Evolutionary conservation across 768 basidiomycete genomes (phyloP).

Genomic region (Dentipellis sp.): DNA sequence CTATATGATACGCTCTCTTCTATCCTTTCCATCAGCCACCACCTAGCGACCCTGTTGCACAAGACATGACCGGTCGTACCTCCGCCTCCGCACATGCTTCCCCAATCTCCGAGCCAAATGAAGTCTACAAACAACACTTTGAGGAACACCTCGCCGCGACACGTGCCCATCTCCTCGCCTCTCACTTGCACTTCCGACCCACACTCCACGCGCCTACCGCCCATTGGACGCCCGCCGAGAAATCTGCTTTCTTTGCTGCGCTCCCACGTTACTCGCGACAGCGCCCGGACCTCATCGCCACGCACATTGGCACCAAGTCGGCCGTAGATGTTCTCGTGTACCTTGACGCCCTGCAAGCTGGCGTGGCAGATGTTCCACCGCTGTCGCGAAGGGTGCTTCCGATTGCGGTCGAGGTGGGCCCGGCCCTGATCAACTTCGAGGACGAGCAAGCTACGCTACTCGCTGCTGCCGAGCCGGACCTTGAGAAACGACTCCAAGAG

Average conservation of each 20-base stretch:
- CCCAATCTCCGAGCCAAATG: neutral
- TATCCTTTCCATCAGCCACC: no score
- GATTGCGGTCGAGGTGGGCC: conserved; percentile 6
- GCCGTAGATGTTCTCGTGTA: conserved; percentile 62
- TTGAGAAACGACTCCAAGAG: neutral
- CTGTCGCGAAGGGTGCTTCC: conserved; percentile 7
- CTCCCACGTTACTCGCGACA: conserved; percentile 58
- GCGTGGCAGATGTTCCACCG: neutral
- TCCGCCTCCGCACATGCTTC: neutral
- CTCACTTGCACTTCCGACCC: conserved; percentile 10
- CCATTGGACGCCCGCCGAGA: conserved; percentile 64
- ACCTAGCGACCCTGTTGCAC: no score
- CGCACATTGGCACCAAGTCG: conserved; percentile 54
- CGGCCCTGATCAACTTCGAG: conserved; percentile 4
- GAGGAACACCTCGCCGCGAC: conserved; percentile 6
- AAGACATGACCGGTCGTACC: no score
- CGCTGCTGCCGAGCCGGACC: conserved; percentile 1
- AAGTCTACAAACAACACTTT: conserved; percentile 2
- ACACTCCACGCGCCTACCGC: conserved; percentile 21
- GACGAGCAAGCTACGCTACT: conserved; percentile 1
- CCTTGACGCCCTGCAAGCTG: conserved; percentile 36
- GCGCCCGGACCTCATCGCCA: conserved; percentile 70
- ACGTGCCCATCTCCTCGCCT: conserved; percentile 4
- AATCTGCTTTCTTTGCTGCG: conserved; percentile 62
- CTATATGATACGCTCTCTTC: no score